Conservation (phyloP, 192 early-diverging fungal species). For the Coemansia sp. region DNA sequence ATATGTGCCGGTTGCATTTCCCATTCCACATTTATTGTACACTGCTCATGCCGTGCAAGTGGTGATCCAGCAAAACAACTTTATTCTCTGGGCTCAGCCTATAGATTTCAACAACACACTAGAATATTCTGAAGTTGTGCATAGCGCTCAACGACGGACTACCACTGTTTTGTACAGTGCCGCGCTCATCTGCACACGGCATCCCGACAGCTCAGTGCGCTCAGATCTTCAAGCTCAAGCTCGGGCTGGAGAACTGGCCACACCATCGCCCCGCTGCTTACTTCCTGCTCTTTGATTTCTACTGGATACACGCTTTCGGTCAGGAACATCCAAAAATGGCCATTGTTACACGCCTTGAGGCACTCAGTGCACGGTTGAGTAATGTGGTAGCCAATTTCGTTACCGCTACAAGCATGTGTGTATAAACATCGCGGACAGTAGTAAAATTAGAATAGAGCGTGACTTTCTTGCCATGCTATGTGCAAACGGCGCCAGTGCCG, state of each 20-base stretch:
- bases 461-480: background rate
- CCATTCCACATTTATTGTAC: background rate
- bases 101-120: background rate
- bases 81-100: background rate
- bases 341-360: conserved; percentile 92
- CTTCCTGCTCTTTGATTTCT: conserved; percentile 30
- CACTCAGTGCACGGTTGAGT: conserved; percentile 86
- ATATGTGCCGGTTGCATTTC: background rate
- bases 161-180: background rate
- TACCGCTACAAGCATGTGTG: conserved; percentile 57
- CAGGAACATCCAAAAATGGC: conserved; percentile 98
- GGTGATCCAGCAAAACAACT: background rate
- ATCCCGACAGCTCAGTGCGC: conserved; percentile 20
- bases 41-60: background rate
- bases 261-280: conserved; percentile 7
- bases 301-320: conserved; percentile 68
- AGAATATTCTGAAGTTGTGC: background rate
- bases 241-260: conserved; percentile 29
- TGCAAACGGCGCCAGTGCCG: background rate
- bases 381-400: conserved; percentile 79
- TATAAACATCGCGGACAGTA: background rate
- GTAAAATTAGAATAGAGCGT: background rate
- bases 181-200: conserved; percentile 34
- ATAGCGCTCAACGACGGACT: background rate
- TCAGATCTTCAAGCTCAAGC: conserved; percentile 36